These are phyloP conservation scores for Schwanniomyces yamadae DNA, from an alignment of 805 yeast species.

Conservation along the genomic window DNA sequence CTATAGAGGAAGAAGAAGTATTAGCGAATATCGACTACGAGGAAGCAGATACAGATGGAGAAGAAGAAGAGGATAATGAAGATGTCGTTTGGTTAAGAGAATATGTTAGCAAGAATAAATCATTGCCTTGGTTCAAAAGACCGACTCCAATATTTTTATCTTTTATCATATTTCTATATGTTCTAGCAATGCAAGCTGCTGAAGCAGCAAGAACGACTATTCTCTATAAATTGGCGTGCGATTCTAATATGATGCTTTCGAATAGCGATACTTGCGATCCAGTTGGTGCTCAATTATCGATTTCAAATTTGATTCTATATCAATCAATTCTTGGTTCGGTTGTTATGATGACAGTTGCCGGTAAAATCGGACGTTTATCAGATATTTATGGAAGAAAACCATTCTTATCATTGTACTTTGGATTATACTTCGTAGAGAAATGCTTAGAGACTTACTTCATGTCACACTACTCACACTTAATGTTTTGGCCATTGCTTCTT, in stretches of 20 bases:
- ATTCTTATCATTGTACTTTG: slow-evolving; percentile 17
- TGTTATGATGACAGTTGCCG: slow-evolving; percentile 47
- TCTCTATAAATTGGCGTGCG: slow-evolving; percentile 28
- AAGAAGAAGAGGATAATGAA: slow-evolving; percentile 34
- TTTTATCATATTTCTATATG: slow-evolving; percentile 34
- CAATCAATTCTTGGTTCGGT: slow-evolving; percentile 40
- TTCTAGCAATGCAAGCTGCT: slow-evolving; percentile 39
- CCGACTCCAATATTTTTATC: slow-evolving; percentile 53
- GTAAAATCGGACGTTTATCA: slow-evolving; percentile 39
- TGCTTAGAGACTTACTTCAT: slow-evolving; percentile 11
- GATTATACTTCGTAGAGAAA: slow-evolving; percentile 16
- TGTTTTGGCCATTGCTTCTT: slow-evolving; percentile 30
- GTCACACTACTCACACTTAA: slow-evolving; percentile 21
- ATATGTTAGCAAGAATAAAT: slow-evolving; percentile 41
- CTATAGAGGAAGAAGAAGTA: no score
- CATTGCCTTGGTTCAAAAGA: slow-evolving; percentile 48
- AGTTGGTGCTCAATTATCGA: slow-evolving; percentile 27
- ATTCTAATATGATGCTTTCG: slow-evolving; percentile 14
- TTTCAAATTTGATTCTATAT: slow-evolving; percentile 48
- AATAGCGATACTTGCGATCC: slow-evolving; percentile 27
- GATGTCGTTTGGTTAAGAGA: slow-evolving; percentile 53
- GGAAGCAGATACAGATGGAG: slow-evolving; percentile 22
- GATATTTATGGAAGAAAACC: slow-evolving; percentile 34
- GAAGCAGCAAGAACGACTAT: slow-evolving; percentile 37
- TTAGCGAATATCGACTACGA: slow-evolving; percentile 39